Evolutionary conservation across 768 basidiomycete species (phyloP), one percentile per base, ranked within the genome.

Genomic region (Calocybe indica): DNA sequence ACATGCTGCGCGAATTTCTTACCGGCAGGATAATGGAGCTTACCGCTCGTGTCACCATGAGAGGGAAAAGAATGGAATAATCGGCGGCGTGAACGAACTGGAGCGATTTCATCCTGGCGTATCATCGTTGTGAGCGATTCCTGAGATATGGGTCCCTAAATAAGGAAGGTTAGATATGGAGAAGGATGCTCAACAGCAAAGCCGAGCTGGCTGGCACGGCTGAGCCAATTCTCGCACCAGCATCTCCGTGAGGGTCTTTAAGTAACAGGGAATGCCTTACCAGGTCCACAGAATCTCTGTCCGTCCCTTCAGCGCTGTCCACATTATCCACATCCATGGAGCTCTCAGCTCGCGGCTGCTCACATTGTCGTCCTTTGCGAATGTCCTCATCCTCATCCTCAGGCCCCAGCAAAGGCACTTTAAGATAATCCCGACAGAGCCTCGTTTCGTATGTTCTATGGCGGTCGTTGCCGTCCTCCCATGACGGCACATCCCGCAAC

Each of bases 91-190:
- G 77, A 71, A 39, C 83, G 76, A 29, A 71, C 63, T 6, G 83
- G 82, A 15, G 75, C 66, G 51, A 77, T 65, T 62, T 88, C 87
- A 52, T 89, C 87, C 44, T 82, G 80, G 35, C 80, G 75, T 55
- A 89, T 88, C 82, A 87, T 86, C 12, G 76, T 67, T 44, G 79
- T 76, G 37, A 89, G 68, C 6, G 85, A 79, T 55, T 89, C 86
- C 53, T 88, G 85, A 12, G 83, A 76, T 43, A 88, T 83, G 6
- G 56, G 54, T n/a, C 85, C 86, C 85, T 88, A 50, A 39, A 37
- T 40, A 31, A 14, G 42, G 22, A 40, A n/a, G 42, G 41, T 37
- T 52, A 45, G 47, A 36, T 12, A 43, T 8, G 34, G 37, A 30
- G 38, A 44, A n/a, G 15, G 12, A n/a, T 12, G n/a, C 11, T n/a